Percentiles rank a stretch among this genome's conserved stretches.
Evolutionary conservation across 768 basidiomycete species (phyloP).

Genomic region (Tulasnella sp.): DNA sequence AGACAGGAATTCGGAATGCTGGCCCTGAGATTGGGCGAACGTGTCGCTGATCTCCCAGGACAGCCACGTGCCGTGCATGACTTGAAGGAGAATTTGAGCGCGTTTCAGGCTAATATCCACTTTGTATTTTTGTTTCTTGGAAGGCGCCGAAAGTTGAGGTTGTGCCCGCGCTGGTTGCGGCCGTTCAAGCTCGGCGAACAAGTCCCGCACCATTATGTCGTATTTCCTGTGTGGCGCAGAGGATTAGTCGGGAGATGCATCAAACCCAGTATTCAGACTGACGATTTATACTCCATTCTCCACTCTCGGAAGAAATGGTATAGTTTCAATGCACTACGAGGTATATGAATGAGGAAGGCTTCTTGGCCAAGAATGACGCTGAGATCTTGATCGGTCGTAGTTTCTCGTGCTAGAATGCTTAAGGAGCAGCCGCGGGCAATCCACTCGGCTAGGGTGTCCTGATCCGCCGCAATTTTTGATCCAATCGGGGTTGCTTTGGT

Average conservation of each 20-base stretch:
- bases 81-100: conserved; percentile 62
- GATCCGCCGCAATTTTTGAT: conserved; percentile 21
- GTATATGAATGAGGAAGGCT: conserved; percentile 43
- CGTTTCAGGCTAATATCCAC: conserved; percentile 43
- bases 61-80: conserved; percentile 86
- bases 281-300: conserved; percentile 73
- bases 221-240: conserved; percentile 36
- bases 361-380: conserved; percentile 27
- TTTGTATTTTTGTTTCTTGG: conserved; percentile 17
- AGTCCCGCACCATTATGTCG: conserved; percentile 58
- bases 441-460: conserved; percentile 24
- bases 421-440: not conserved
- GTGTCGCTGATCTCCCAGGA: conserved; percentile 62
- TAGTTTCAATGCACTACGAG: conserved; percentile 73
- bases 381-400: not conserved
- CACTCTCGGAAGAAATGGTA: conserved; percentile 80
- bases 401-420: conserved; percentile 14
- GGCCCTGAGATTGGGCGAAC: conserved; percentile 46
- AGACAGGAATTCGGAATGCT: conserved; percentile 32
- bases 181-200: conserved; percentile 58
- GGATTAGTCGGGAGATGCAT: not conserved
- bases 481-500: conserved; percentile 12
- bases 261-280: conserved; percentile 32
- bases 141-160: conserved; percentile 31
- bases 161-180: conserved; percentile 36